Evolutionary conservation across 306 rosid species (phyloP).

Genomic region (Hippophae rhamnoides): DNA sequence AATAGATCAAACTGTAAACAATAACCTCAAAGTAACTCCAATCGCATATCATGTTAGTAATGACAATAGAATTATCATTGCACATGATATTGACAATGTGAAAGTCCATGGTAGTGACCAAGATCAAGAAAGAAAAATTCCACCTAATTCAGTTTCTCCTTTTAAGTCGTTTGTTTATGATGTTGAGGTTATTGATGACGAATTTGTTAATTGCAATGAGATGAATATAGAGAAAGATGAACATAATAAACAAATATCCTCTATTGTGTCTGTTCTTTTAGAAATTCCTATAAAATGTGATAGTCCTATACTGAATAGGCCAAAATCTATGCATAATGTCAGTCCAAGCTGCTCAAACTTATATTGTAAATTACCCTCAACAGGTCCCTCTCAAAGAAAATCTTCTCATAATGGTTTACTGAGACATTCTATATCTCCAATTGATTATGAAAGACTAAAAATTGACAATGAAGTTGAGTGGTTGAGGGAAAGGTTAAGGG

Average conservation of each 20-base stretch:
- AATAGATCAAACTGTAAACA: conserved; percentile 8
- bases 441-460: conserved; percentile 39
- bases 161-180: conserved; percentile 22
- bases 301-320: conserved; percentile 12
- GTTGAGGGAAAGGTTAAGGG: conserved; percentile 40
- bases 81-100: neutral
- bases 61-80: conserved; percentile 7
- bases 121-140: conserved; percentile 10
- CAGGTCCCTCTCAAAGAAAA: conserved; percentile 16
- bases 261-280: conserved; percentile 6
- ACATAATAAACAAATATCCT: neutral
- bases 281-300: conserved; percentile 7
- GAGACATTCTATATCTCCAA: conserved; percentile 41
- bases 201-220: conserved; percentile 8
- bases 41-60: neutral
- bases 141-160: conserved; percentile 1
- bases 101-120: conserved; percentile 5
- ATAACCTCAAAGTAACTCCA: conserved; percentile 1
- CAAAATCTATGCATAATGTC: conserved; percentile 13
- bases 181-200: conserved; percentile 29
- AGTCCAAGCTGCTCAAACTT: conserved; percentile 23
- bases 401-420: conserved; percentile 17
- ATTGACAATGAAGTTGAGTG: conserved; percentile 44
- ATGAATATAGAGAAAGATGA: conserved; percentile 13
- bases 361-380: conserved; percentile 21